Evolutionary conservation across 176 grass and related monocot species (phyloP), one percentile per base, ranked within the genome.

Genomic region (Carex pumila): DNA sequence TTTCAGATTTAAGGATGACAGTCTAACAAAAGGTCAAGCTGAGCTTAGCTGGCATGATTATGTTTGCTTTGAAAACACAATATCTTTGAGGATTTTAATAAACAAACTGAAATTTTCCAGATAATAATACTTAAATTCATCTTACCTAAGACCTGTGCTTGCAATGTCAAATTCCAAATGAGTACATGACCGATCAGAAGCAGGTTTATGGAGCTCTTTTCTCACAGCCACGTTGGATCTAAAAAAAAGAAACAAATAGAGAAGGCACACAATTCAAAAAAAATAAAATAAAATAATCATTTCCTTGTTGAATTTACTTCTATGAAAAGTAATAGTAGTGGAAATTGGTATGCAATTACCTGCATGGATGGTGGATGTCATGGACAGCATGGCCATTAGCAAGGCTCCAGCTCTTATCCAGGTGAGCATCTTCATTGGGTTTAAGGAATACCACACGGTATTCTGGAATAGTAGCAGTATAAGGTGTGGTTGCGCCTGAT

Each of bases 151-250:
- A 88, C 89, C 84, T 22, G 92, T 88, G 67, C 90, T 87, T 82
- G 92, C 85, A 88, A 97, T 89, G 85, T 97, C 95, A 36, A 97
- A 94, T 86, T 97, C 95, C 86, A 97, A 84, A 87, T 94, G 95
- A 81, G 87, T 94, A 81, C 95, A 97, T 30, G 95, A 97, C 54
- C 95, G 92, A 69, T 94, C 90, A 72, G 95, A 97, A 87, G 92
- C 84, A 85, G 89, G 84, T 25, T 90, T 94, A 73, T 97, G 95
- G 83, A 97, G 95, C 80, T 97, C 95, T 84, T 67, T 86, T 21
- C 71, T 83, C 53, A 94, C 95, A 39, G 39, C 89, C 65, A 97
- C 92, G 80, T 94, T 89, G 82, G 89, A 85, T 80, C 94, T 97
- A 79, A 70, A 91, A 79, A 79, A 80, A 61, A 32, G 69, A 81